A percentile compares a stretch with the other conserved stretches of the same genome.
Evolutionary conservation across 1,284 basidiomycete genomes (phyloP).

Genomic region (Ceratobasidium sp.): DNA sequence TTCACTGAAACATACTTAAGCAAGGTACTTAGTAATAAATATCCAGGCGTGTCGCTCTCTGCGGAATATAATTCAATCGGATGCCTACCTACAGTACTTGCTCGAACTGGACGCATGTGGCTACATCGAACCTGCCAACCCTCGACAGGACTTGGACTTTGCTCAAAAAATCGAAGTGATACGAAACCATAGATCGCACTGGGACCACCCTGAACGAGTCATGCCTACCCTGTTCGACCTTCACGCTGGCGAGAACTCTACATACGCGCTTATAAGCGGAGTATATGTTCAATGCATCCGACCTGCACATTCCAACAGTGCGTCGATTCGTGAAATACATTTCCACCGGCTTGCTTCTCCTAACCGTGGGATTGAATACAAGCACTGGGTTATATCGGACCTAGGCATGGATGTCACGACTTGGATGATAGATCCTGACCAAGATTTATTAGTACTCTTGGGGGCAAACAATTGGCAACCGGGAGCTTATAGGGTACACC

Average conservation of each 20-base stretch:
- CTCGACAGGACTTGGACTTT: conserved; percentile 24
- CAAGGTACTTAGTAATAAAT: too few species aligned
- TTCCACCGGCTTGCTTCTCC: background rate
- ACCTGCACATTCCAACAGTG: too few species aligned
- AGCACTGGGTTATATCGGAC: conserved; percentile 24
- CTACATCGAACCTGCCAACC: conserved; percentile 12
- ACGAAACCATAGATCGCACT: background rate
- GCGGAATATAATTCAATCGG: background rate
- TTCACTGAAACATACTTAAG: too few species aligned
- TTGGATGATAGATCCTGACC: conserved; percentile 31
- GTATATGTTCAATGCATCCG: too few species aligned
- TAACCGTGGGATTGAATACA: conserved; percentile 23
- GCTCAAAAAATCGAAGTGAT: conserved; percentile 7
- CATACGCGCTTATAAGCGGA: too few species aligned
- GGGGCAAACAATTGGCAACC: background rate
- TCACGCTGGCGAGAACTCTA: too few species aligned
- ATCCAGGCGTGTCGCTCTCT: conserved; percentile 29
- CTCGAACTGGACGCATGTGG: conserved; percentile 32
- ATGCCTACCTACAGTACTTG: conserved; percentile 8
- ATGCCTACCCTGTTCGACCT: conserved; percentile 9
- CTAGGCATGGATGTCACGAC: conserved; percentile 25
- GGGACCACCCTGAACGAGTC: background rate
- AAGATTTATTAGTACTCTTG: conserved; percentile 23
- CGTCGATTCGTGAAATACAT: too few species aligned
- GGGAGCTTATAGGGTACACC: background rate